These are phyloP conservation scores for Ceratobasidium sp. DNA, from an alignment of 1,284 basidiomycete species.

Conservation along the genomic window DNA sequence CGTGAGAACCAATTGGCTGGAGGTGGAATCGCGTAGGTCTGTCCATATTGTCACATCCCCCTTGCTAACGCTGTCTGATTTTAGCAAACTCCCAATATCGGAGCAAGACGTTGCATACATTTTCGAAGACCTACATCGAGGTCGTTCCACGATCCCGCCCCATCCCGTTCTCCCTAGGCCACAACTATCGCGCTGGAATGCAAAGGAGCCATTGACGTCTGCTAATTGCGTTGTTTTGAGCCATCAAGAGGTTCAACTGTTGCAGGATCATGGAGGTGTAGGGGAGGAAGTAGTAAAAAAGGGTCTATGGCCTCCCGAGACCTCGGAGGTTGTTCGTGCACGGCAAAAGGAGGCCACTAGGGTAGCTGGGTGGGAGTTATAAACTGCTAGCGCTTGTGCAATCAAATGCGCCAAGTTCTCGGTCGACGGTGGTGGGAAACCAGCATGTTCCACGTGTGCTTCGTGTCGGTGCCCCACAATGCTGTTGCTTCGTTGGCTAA, in stretches of 20 bases:
- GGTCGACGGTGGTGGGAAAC: background rate
- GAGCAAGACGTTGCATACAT: constrained; percentile 80
- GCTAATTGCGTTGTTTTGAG: constrained; percentile 86
- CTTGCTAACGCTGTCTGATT: background rate
- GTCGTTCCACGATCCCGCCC: constrained; percentile 78
- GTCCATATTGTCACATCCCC: background rate
- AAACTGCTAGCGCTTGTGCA: background rate
- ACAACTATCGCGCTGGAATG: constrained; percentile 80
- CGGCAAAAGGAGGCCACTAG: constrained; percentile 20
- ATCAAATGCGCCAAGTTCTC: background rate
- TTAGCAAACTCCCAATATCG: constrained; percentile 74
- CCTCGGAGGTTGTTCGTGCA: constrained; percentile 4
- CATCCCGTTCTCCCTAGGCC: constrained; percentile 72
- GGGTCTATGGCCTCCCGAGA: constrained; percentile 26
- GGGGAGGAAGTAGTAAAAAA: constrained; percentile 43
- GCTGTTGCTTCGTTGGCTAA: too few species aligned
- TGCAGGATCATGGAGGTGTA: constrained; percentile 61
- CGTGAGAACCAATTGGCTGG: constrained; percentile 71
- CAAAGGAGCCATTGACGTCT: constrained; percentile 61
- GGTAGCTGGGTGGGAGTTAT: constrained; percentile 25
- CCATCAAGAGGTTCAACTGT: constrained; percentile 70
- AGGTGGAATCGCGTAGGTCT: constrained; percentile 1
- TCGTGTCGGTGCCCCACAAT: background rate
- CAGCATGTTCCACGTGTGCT: background rate
- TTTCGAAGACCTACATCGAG: constrained; percentile 85